These are phyloP conservation scores for Exsudoporus frostii DNA, from an alignment of 768 basidiomycete species.

Conservation along the genomic window DNA sequence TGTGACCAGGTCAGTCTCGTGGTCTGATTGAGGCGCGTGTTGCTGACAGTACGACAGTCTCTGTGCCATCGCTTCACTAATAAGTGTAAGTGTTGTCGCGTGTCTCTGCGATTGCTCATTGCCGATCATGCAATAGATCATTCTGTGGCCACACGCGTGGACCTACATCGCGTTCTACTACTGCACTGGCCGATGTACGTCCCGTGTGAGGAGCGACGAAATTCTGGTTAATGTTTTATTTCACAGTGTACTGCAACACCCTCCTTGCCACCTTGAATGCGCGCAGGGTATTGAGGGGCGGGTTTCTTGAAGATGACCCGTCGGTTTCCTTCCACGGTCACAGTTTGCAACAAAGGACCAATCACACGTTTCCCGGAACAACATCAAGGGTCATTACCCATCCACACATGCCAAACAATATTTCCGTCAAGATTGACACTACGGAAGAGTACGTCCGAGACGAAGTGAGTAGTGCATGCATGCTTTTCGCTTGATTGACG, in stretches of 20 bases:
- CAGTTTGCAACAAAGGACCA: slow-evolving; percentile 4
- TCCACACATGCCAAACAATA: slow-evolving; percentile 39
- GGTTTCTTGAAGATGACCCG: slow-evolving; percentile 5
- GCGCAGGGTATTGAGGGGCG: slow-evolving; percentile 42
- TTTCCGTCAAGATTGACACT: slow-evolving; percentile 66
- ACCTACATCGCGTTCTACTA: slow-evolving; percentile 61
- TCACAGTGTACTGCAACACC: slow-evolving; percentile 55
- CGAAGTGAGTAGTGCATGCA: slow-evolving; percentile 17
- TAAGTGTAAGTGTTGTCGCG: slow-evolving; percentile 36
- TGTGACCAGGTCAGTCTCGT: slow-evolving; percentile 28
- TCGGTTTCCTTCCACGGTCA: slow-evolving; percentile 15
- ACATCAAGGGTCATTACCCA: slow-evolving; percentile 6
- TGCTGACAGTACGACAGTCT: slow-evolving; percentile 29
- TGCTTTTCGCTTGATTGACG: not conserved
- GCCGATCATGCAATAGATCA: slow-evolving; percentile 36
- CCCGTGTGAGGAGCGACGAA: not conserved
- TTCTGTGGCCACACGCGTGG: slow-evolving; percentile 45
- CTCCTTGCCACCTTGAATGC: slow-evolving; percentile 61
- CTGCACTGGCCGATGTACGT: slow-evolving; percentile 55
- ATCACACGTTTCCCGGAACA: not conserved
- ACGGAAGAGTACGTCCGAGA: slow-evolving; percentile 50
- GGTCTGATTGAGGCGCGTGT: not conserved
- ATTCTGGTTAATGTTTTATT: not conserved
- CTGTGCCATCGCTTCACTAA: slow-evolving; percentile 53
- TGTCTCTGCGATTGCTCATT: not conserved